A percentile compares a stretch with the other conserved stretches of the same genome.
Conservation (phyloP, 2,329 filamentous ascomycete species). For the Xylariales sp. region DNA sequence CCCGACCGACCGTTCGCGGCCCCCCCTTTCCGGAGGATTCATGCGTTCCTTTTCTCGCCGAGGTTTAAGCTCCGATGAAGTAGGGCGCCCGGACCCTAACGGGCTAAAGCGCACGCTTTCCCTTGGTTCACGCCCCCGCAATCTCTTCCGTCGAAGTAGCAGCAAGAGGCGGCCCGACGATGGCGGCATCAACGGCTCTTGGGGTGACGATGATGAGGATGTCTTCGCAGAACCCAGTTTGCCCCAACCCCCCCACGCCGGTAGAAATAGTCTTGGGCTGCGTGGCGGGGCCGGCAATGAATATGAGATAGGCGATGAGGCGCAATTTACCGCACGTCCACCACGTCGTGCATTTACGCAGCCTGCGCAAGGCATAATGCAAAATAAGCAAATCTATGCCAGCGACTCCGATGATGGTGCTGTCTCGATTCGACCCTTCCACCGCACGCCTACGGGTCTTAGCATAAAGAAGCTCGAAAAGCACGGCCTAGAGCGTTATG, state of each 20-base stretch:
- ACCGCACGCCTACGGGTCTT: conserved; percentile 76
- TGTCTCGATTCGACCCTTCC: conserved; percentile 57
- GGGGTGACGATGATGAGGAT: conserved; percentile 57
- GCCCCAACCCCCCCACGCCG: conserved; percentile 42
- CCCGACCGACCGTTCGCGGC: conserved; percentile 57
- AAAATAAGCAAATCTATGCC: conserved; percentile 35
- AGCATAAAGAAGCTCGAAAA: conserved; percentile 70
- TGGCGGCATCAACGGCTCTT: conserved; percentile 67
- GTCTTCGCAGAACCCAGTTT: conserved; percentile 28
- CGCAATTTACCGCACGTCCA: conserved; percentile 63
- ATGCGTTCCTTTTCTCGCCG: conserved; percentile 61
- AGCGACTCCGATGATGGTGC: conserved; percentile 9
- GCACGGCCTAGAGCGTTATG: conserved; percentile 58
- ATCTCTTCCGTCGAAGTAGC: conserved; percentile 58
- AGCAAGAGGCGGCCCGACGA: conserved; percentile 57
- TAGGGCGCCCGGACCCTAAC: conserved; percentile 51
- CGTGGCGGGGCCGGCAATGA: conserved; percentile 53
- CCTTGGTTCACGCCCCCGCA: conserved; percentile 59
- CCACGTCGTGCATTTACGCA: conserved; percentile 47
- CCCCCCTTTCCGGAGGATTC: conserved; percentile 60
- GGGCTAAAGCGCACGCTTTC: conserved; percentile 70
- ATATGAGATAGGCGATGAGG: conserved; percentile 67
- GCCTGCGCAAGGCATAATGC: conserved; percentile 33
- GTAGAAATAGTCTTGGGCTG: conserved; percentile 37
- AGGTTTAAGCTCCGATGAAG: conserved; percentile 52